Base-by-base conservation (phyloP, 768 basidiomycete species). In the Leucocoprinus leucothites region DNA sequence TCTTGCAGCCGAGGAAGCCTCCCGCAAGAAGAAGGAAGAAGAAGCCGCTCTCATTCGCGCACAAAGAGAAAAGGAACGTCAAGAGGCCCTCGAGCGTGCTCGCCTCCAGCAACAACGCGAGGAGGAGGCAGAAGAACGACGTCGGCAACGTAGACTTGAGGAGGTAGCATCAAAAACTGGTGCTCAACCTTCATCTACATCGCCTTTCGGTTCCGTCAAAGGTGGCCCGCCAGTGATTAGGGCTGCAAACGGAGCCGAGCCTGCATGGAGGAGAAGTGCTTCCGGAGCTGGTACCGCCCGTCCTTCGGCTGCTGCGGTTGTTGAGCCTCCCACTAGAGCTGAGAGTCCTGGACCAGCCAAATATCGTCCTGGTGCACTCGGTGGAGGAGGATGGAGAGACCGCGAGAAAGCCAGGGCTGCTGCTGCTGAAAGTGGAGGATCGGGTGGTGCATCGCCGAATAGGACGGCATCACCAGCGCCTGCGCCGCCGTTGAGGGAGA, bases 61-160 rank as follows among this genome's bases (percentile, higher is more conserved):
- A 54, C 65, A 77, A 44, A 84, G 78, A 22, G 76, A 79, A 50
- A 70, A 63, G 24, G 78, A 81, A 53, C 76, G 80, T 38, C 78
- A 77, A 14, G 81, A 78, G 14, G 76, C 74, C 0, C 16, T 69
- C 13, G 84, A 89, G 53, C 69, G 78, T 24, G 84, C 82, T 1
- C 82, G 79, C n/a, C 71, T 77, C 48, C 87, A 82, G 58, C 71
- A 69, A 11, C 80, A 84, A 60, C 79, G 86, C 36, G 89, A 89
- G 61, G 84, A 85, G n/a, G 87, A 89, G 57, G 87, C 88, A 1
- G 80, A 80, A 69, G 73, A 73, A 50, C 73, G 78, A 56, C 35
- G 71, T 21, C 57, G 24, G 24, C 64, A 72, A 16, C 81, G 80
- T 40, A 81, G 82, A 48, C 70, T 73, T 3, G 63, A 71, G 51